Evolutionary conservation across 345 rosid genomes (phyloP).

Genomic region (Lepidium sativum): DNA sequence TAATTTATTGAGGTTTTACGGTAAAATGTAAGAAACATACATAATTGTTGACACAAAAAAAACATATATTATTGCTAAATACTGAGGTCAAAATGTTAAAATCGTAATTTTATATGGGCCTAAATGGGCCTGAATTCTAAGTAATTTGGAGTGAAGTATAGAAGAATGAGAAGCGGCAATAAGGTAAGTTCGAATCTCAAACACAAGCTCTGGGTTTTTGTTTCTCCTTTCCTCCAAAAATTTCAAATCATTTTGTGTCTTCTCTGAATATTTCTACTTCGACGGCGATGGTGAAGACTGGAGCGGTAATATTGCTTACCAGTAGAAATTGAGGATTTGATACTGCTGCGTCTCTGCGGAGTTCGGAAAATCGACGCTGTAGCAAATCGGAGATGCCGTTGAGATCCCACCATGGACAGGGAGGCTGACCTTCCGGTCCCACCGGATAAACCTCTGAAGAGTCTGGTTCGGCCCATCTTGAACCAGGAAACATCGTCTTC

Average conservation of each 20-base stretch:
- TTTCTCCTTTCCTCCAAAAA: not conserved
- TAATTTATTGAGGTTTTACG: too few species aligned
- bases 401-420: conserved; percentile 67
- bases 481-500: conserved; percentile 46
- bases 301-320: not conserved
- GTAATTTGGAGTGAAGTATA: not conserved
- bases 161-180: conserved; percentile 32
- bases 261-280: not conserved
- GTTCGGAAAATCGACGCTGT: conserved; percentile 2
- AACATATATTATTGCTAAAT: too few species aligned
- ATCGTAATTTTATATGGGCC: too few species aligned
- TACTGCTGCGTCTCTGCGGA: not conserved
- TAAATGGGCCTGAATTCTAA: not conserved
- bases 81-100: too few species aligned
- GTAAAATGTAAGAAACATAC: too few species aligned
- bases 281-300: conserved; percentile 2
- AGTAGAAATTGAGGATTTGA: not conserved
- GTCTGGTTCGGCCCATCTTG: conserved; percentile 22
- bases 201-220: not conserved
- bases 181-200: conserved; percentile 24
- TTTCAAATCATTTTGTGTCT: not conserved
- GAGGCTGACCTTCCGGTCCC: conserved; percentile 80
- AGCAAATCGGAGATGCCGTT: conserved; percentile 57
- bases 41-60: too few species aligned
- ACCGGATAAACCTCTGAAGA: conserved; percentile 27